Percentiles rank a stretch among this genome's conserved stretches.
Evolutionary conservation across 371 early-diverging fungal species (phyloP).

Genomic region (Circinella minor): DNA sequence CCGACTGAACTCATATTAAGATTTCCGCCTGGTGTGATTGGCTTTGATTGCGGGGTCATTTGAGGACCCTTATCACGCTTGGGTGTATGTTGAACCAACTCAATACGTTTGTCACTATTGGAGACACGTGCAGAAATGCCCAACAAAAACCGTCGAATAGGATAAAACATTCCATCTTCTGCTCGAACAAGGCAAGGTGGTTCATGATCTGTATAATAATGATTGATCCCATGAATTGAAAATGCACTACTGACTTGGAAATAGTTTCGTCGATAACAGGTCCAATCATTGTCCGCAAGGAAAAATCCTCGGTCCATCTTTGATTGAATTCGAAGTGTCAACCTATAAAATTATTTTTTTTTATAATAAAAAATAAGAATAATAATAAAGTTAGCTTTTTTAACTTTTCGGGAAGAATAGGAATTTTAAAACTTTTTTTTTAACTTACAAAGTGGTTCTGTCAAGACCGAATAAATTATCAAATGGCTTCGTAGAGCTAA

Average conservation of each 20-base stretch:
- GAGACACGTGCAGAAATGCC: constrained; percentile 80
- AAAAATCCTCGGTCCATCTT: constrained; percentile 84
- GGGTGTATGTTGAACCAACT: constrained; percentile 91
- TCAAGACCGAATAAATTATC: constrained; percentile 69
- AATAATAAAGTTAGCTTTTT: too few relatives aligned
- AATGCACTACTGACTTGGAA: constrained; percentile 88
- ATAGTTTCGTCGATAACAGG: constrained; percentile 95
- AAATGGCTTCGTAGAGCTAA: constrained; percentile 65
- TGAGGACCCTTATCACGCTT: constrained; percentile 96
- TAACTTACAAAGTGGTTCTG: constrained; percentile 58
- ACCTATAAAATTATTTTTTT: constrained; percentile 9
- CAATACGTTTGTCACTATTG: constrained; percentile 74
- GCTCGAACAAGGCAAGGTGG: constrained; percentile 63
- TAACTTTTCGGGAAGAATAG: too few relatives aligned
- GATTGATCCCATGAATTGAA: constrained; percentile 55
- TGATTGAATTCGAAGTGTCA: constrained; percentile 53
- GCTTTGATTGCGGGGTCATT: constrained; percentile 66
- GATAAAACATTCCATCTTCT: constrained; percentile 47
- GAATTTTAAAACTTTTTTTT: too few relatives aligned
- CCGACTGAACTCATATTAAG: constrained; percentile 56
- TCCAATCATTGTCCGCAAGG: constrained; percentile 84
- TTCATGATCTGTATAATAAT: constrained; percentile 47
- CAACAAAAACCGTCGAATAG: constrained; percentile 62
- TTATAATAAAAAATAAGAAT: neutral
- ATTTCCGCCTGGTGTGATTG: constrained; percentile 67